Evolutionary conservation across 2,329 filamentous ascomycete genomes (phyloP).

Genomic region (Botrytis porri): DNA sequence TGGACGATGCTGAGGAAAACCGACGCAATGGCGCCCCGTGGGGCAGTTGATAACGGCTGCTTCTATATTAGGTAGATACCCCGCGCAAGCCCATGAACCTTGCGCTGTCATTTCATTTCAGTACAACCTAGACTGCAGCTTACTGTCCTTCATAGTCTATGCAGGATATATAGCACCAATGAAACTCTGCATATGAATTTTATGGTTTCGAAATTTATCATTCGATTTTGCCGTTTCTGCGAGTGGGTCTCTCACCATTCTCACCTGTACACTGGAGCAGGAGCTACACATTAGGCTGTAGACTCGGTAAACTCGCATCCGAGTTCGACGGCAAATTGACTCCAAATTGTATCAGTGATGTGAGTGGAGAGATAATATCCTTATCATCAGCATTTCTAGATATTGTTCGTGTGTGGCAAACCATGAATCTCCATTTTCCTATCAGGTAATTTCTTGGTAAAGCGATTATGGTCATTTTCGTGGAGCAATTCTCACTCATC

Average conservation of each 20-base stretch:
- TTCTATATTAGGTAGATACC: slow-evolving; percentile 1
- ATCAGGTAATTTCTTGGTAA: background rate
- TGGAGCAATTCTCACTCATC: background rate
- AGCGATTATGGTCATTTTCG: background rate
- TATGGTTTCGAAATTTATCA: background rate
- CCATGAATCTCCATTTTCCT: background rate
- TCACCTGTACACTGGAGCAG: background rate
- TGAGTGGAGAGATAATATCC: background rate
- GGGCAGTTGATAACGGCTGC: background rate
- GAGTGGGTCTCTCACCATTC: background rate
- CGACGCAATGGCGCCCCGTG: background rate
- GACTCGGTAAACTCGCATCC: background rate
- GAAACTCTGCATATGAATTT: background rate
- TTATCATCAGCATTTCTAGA: background rate
- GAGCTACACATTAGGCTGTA: background rate
- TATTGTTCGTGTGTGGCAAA: background rate
- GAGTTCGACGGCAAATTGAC: background rate
- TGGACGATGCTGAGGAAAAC: slow-evolving; percentile 1
- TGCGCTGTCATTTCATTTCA: background rate
- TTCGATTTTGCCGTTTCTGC: background rate
- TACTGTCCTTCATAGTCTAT: too few relatives aligned
- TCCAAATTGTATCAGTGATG: background rate
- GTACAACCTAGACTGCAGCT: background rate
- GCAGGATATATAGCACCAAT: slow-evolving; percentile 5
- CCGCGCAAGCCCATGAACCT: slow-evolving; percentile 8